Base-by-base conservation (phyloP, 148 eudicot species). In the Rhododendron simsii region DNA sequence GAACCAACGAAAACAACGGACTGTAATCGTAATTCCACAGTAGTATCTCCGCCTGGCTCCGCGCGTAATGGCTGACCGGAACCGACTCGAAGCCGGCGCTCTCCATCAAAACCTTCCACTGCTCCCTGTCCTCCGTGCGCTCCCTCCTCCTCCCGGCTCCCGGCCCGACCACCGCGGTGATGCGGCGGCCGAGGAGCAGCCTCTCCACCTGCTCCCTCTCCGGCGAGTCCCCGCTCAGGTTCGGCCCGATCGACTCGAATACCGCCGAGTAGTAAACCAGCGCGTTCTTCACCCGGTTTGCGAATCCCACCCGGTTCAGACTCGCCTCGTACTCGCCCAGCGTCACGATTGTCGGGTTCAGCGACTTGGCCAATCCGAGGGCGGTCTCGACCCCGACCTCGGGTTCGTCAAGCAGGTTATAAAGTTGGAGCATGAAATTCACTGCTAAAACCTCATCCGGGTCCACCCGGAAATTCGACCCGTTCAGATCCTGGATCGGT, bases 381-480 rank as follows among this genome's bases (percentile, higher is more conserved):
- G 95, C 98, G 12, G 92, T 63, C 16, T 89, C 89, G 9, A 96
- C 98, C 1, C 85, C 88, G 2, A 55, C 8, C 12, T 81, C 51
- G 1, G 86, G 84, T 26, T 94, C 94, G 44, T 92, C 98, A 2
- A 96, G 86, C 0, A 95, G 86, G 63, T 93, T 95, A 21, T 91
- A 94, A 44, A 96, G 82, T 86, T 96, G 98, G 28, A 96, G 94
- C 99, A 96, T 96, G 87, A 96, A 96, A 33, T 96, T 96, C 45
- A 94, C 96, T 0, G 94, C 93, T 26, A 96, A 74, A 14, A 90
- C 92, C 88, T 96, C 99, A 57, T 93, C 96, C 21, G 92, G 77
- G 0, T 92, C 90, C 1, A 92, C 84, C 87, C 88, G 87, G 50
- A 92, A 91, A 30, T 89, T 91, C 51, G 94, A 90, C 82, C 50